Evolutionary conservation across 169 alveolate species (phyloP).

Genomic region (Hepatocystis sp.): DNA sequence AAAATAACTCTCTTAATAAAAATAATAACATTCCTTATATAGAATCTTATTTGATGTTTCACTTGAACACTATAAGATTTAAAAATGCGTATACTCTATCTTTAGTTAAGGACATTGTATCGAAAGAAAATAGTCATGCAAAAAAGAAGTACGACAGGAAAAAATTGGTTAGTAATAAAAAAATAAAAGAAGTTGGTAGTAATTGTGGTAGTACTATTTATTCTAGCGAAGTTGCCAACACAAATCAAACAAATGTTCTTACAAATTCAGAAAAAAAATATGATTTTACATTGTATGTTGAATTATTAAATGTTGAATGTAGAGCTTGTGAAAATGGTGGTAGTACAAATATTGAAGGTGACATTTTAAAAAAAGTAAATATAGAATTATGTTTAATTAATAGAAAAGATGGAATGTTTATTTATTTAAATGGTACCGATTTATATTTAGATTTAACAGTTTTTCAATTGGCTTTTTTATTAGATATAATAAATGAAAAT

Average conservation of each 20-base stretch:
- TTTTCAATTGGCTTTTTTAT: slow-evolving; percentile 54
- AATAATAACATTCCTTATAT: slow-evolving; percentile 55
- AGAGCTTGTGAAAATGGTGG: slow-evolving; percentile 77
- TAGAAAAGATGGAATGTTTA: slow-evolving; percentile 32
- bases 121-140: neutral
- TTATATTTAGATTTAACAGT: slow-evolving; percentile 59
- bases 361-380: slow-evolving; percentile 55
- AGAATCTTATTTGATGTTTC: slow-evolving; percentile 68
- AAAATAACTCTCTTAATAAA: neutral
- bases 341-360: slow-evolving; percentile 62
- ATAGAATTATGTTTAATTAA: slow-evolving; percentile 54
- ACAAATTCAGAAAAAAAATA: neutral
- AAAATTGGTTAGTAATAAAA: neutral
- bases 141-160: neutral
- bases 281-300: slow-evolving; percentile 72
- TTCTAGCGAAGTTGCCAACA: neutral
- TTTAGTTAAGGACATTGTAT: slow-evolving; percentile 12
- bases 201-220: neutral
- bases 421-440: slow-evolving; percentile 52
- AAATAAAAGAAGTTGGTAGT: neutral
- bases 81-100: slow-evolving; percentile 57
- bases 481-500: slow-evolving; percentile 75
- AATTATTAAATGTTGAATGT: slow-evolving; percentile 54
- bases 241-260: neutral
- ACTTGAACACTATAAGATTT: slow-evolving; percentile 30